Percentiles rank a stretch among this genome's conserved stretches.
These are phyloP conservation scores for Cercophora scortea DNA, from an alignment of 495 filamentous ascomycete species.

Conservation along the genomic window DNA sequence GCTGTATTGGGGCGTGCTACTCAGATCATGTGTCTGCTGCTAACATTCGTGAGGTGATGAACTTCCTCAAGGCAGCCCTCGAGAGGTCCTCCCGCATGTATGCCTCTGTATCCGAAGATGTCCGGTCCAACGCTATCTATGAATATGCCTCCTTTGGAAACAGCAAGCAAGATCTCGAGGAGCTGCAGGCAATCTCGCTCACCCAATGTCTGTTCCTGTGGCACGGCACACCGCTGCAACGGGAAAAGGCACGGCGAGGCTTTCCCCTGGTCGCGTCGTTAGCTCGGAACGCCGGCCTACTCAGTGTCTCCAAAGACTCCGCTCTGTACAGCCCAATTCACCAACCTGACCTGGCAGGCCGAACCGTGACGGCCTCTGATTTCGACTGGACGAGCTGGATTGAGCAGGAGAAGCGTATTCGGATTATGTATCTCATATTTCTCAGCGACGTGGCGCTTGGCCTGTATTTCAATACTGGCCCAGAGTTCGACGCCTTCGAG, in stretches of 20 bases:
- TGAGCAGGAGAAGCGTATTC: slow-evolving; percentile 58
- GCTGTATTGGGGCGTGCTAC: slow-evolving; percentile 61
- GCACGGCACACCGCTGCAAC: slow-evolving; percentile 54
- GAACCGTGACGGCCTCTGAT: slow-evolving; percentile 23
- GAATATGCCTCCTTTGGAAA: slow-evolving; percentile 22
- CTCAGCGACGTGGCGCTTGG: slow-evolving; percentile 49
- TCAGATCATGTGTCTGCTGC: slow-evolving; percentile 43
- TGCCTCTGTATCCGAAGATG: slow-evolving; percentile 22
- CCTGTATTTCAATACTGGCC: slow-evolving; percentile 57
- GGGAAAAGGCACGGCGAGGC: slow-evolving; percentile 43
- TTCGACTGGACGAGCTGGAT: slow-evolving; percentile 58
- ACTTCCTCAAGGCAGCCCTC: slow-evolving; percentile 41
- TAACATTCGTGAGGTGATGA: slow-evolving; percentile 53
- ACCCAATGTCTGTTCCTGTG: slow-evolving; percentile 51
- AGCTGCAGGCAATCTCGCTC: slow-evolving; percentile 52
- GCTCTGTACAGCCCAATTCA: slow-evolving; percentile 35
- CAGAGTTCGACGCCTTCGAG: slow-evolving; percentile 49
- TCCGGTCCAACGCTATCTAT: slow-evolving; percentile 24
- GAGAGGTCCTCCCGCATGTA: slow-evolving; percentile 43
- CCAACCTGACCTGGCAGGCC: slow-evolving; percentile 29
- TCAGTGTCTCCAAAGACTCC: slow-evolving; percentile 32
- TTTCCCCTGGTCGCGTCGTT: slow-evolving; percentile 46
- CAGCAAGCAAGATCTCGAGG: slow-evolving; percentile 39
- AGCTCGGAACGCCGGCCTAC: slow-evolving; percentile 41
- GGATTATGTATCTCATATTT: slow-evolving; percentile 53